Conservation (phyloP, 2,329 filamentous ascomycete species). For the Claviceps humidiphila region DNA sequence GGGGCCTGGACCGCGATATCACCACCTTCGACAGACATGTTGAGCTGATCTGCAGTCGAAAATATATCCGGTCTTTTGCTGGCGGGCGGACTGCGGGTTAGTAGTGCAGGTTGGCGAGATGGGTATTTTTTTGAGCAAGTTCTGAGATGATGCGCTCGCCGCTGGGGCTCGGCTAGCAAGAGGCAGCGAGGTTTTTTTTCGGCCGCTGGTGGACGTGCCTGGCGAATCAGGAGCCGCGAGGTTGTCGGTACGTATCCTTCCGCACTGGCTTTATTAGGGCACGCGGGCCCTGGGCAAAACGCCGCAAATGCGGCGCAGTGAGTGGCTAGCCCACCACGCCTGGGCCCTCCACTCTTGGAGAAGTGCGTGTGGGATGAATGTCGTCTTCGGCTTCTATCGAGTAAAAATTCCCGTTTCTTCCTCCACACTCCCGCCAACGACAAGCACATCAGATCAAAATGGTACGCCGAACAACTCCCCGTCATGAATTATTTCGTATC, state of each 20-base stretch:
- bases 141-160: constrained; percentile 18
- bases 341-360: neutral
- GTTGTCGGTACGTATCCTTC: constrained; percentile 16
- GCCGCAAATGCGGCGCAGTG: neutral
- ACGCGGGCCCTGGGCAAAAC: constrained; percentile 24
- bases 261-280: constrained; percentile 24
- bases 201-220: constrained; percentile 18
- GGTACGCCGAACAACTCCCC: constrained; percentile 19
- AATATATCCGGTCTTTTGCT: constrained; percentile 20
- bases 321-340: constrained; percentile 6
- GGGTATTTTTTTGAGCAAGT: constrained; percentile 20
- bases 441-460: constrained; percentile 31
- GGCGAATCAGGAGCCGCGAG: constrained; percentile 23
- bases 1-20: constrained; percentile 85
- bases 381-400: constrained; percentile 14
- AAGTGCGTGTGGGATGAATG: constrained; percentile 8
- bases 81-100: constrained; percentile 24
- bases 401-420: constrained; percentile 19
- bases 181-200: constrained; percentile 13
- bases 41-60: constrained; percentile 33
- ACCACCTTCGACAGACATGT: constrained; percentile 77
- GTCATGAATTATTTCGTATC: neutral
- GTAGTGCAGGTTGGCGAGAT: constrained; percentile 26
- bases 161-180: constrained; percentile 5
- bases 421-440: constrained; percentile 25